These are phyloP conservation scores for Russula dissimulans DNA, from an alignment of 768 basidiomycete genomes.

Conservation along the genomic window DNA sequence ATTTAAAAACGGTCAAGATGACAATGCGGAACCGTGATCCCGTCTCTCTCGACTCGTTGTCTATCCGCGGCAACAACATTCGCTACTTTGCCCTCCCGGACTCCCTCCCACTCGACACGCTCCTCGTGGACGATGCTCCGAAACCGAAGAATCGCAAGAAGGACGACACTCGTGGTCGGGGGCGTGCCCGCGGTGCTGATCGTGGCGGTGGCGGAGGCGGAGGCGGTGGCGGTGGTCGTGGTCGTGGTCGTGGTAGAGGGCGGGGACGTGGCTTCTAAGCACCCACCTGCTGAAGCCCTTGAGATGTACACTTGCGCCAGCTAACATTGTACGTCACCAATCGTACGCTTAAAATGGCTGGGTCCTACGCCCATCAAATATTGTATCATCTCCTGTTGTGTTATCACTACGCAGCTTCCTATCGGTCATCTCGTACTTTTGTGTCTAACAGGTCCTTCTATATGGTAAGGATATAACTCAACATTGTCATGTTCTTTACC, in stretches of 20 bases:
- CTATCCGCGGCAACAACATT: conserved; percentile 94
- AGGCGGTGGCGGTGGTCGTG: conserved; percentile 36
- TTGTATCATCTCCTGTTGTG: conserved; percentile 11
- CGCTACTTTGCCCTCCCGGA: conserved; percentile 98
- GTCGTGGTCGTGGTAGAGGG: conserved; percentile 45
- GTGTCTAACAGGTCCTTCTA: not conserved
- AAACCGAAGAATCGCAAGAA: conserved; percentile 92
- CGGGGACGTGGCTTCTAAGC: conserved; percentile 33
- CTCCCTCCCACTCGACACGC: conserved; percentile 89
- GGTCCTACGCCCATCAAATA: not conserved
- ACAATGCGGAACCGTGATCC: conserved; percentile 88
- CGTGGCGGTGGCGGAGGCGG: conserved; percentile 27
- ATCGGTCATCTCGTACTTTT: conserved; percentile 3
- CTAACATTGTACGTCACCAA: conserved; percentile 1
- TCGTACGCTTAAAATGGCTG: conserved; percentile 2
- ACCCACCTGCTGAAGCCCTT: not conserved
- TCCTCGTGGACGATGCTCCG: conserved; percentile 95
- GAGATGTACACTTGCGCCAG: not conserved
- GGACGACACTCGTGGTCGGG: conserved; percentile 63
- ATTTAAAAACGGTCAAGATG: conserved; percentile 96
- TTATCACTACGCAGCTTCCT: not conserved
- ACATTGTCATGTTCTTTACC: not conserved
- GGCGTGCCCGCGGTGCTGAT: conserved; percentile 37
- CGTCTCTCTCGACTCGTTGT: conserved; percentile 75
- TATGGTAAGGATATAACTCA: not conserved